These are phyloP conservation scores for Schizosaccharomyces osmophilus DNA, from an alignment of 805 yeast species.

Conservation along the genomic window DNA sequence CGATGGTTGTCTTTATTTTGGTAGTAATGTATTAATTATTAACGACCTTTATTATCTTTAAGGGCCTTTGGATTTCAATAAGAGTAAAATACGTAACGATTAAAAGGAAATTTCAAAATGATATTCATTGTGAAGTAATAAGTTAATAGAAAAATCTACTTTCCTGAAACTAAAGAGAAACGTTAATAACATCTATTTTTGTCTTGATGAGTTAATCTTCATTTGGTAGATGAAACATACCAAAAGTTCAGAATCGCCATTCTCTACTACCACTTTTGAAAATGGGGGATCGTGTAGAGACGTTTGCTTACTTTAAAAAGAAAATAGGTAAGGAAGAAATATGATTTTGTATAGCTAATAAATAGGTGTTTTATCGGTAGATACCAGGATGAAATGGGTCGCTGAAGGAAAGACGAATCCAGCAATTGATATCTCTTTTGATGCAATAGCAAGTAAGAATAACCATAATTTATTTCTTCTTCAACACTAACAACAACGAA, in stretches of 20 bases:
- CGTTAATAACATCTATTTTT: too few relatives aligned
- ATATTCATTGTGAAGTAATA: not conserved
- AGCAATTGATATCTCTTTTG: not conserved
- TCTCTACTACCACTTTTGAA: not conserved
- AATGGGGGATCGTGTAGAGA: not conserved
- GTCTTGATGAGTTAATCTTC: too few relatives aligned
- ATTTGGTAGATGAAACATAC: not conserved
- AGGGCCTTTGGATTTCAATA: too few relatives aligned
- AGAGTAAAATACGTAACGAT: too few relatives aligned
- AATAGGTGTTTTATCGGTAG: not conserved
- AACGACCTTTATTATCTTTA: too few relatives aligned
- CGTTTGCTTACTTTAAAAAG: slow-evolving; percentile 14
- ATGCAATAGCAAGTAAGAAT: not conserved
- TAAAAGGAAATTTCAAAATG: not conserved
- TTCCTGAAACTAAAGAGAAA: not conserved
- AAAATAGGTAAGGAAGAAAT: not conserved
- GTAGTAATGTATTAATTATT: too few relatives aligned
- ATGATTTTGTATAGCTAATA: not conserved
- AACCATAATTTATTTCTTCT: too few relatives aligned
- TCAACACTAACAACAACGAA: not conserved
- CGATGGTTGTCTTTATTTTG: too few relatives aligned
- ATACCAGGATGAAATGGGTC: not conserved
- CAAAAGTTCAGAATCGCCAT: not conserved
- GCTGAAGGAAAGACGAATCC: not conserved
- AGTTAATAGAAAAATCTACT: not conserved